Percentiles rank a stretch among this genome's conserved stretches.
These are phyloP conservation scores for Rhodotorula graminis DNA, from an alignment of 768 basidiomycete species.

Conservation along the genomic window DNA sequence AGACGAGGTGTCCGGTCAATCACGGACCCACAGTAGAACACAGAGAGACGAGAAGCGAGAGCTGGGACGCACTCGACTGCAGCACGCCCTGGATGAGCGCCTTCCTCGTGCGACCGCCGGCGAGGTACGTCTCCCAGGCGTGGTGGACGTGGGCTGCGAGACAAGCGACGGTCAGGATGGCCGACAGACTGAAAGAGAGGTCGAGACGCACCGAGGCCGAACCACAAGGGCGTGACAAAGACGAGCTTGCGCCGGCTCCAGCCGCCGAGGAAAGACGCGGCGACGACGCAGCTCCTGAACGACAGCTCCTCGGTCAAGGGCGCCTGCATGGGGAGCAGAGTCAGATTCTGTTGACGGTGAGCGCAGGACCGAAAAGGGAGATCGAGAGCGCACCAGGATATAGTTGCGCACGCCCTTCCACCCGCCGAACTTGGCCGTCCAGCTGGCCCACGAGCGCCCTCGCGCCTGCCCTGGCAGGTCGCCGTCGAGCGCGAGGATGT, in stretches of 20 bases:
- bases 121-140: slow-evolving; percentile 76
- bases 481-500: slow-evolving; percentile 44
- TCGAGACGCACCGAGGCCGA: slow-evolving; percentile 69
- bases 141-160: slow-evolving; percentile 81
- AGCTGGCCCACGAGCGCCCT: slow-evolving; percentile 13
- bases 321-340: slow-evolving; percentile 53
- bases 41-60: no score
- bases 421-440: slow-evolving; percentile 16
- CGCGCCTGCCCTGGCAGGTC: slow-evolving; percentile 41
- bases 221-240: slow-evolving; percentile 74
- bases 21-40: neutral
- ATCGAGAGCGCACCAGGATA: slow-evolving; percentile 27
- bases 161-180: neutral
- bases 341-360: no score
- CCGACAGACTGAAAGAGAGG: no score
- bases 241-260: slow-evolving; percentile 60
- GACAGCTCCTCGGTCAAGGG: slow-evolving; percentile 90
- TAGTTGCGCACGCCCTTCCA: slow-evolving; percentile 65
- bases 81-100: slow-evolving; percentile 60
- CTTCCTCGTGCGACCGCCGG: slow-evolving; percentile 61
- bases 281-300: slow-evolving; percentile 77
- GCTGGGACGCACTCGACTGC: slow-evolving; percentile 23
- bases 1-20: neutral
- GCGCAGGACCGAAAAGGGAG: no score
- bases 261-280: slow-evolving; percentile 65